Conservation (phyloP, 2,329 filamentous ascomycete genomes). For the Alternaria postmessia region DNA sequence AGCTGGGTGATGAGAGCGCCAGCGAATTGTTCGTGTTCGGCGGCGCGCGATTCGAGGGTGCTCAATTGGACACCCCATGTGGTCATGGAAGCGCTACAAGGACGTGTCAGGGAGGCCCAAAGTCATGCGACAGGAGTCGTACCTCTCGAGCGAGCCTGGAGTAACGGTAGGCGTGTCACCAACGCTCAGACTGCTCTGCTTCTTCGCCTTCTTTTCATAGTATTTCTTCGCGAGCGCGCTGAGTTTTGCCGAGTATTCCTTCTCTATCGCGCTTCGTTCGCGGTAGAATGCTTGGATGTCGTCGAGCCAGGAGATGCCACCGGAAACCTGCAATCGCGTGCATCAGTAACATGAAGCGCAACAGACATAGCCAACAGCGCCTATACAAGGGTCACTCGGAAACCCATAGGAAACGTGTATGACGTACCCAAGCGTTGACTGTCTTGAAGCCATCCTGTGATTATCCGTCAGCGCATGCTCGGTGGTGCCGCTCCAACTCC, state of each 20-base stretch:
- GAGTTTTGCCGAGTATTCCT: constrained; percentile 93
- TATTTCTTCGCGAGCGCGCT: constrained; percentile 91
- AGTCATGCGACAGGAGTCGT: constrained; percentile 24
- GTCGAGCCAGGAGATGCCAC: constrained; percentile 93
- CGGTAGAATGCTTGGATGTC: constrained; percentile 98
- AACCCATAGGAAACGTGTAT: constrained; percentile 13
- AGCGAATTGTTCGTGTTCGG: constrained; percentile 87
- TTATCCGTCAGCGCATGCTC: constrained; percentile 38
- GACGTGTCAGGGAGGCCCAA: constrained; percentile 11
- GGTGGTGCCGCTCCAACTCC: constrained; percentile 17
- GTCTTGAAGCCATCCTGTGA: constrained; percentile 92
- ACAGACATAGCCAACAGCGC: constrained; percentile 13
- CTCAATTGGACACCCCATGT: constrained; percentile 96
- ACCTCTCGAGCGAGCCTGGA: constrained; percentile 92
- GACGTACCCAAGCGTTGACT: constrained; percentile 82
- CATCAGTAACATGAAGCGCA: constrained; percentile 33
- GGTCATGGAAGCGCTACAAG: constrained; percentile 85
- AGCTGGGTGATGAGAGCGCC: constrained; percentile 80
- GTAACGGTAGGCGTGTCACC: constrained; percentile 93
- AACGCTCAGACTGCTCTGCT: constrained; percentile 85
- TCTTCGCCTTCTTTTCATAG: constrained; percentile 95
- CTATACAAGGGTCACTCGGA: constrained; percentile 1
- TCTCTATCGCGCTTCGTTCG: constrained; percentile 91
- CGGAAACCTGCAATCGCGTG: constrained; percentile 65
- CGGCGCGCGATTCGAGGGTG: constrained; percentile 85